A percentile compares a stretch with the other conserved stretches of the same genome.
These are phyloP conservation scores for Verticillium nubilum DNA, from an alignment of 2,329 filamentous ascomycete species.

Conservation along the genomic window DNA sequence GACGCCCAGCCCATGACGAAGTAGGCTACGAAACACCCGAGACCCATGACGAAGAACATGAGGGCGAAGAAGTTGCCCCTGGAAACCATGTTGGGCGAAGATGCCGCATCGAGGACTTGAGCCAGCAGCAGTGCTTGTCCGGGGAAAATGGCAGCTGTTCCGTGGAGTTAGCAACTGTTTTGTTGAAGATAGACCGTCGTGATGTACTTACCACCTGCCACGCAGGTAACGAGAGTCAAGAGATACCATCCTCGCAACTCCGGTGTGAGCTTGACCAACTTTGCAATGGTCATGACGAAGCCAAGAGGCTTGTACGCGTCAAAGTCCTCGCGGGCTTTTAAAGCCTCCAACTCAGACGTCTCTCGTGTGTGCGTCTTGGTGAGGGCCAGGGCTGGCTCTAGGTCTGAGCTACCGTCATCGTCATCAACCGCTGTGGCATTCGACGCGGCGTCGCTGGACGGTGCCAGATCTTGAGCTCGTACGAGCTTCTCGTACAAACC, in stretches of 20 bases:
- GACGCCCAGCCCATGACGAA: constrained; percentile 13
- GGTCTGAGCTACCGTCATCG: neutral
- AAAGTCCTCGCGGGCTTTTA: constrained; percentile 6
- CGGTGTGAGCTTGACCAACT: constrained; percentile 6
- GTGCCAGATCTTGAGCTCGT: neutral
- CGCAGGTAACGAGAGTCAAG: neutral
- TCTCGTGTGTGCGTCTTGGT: neutral
- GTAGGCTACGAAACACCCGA: constrained; percentile 17
- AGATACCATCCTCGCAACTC: constrained; percentile 9
- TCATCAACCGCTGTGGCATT: neutral
- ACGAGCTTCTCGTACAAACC: neutral
- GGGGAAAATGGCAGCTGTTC: neutral
- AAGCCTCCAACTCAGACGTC: neutral
- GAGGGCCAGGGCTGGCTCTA: neutral
- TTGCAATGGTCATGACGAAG: constrained; percentile 7
- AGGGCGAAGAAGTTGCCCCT: constrained; percentile 32
- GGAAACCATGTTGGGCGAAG: neutral
- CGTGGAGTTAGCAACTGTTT: neutral
- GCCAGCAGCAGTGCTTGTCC: neutral
- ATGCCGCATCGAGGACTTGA: neutral
- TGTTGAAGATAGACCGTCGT: neutral
- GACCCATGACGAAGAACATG: constrained; percentile 22
- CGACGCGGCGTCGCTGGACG: neutral
- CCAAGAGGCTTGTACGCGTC: neutral
- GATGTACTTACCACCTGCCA: neutral